These are phyloP conservation scores for Plantago lanceolata DNA, from an alignment of 305 asterid genomes.

Conservation along the genomic window DNA sequence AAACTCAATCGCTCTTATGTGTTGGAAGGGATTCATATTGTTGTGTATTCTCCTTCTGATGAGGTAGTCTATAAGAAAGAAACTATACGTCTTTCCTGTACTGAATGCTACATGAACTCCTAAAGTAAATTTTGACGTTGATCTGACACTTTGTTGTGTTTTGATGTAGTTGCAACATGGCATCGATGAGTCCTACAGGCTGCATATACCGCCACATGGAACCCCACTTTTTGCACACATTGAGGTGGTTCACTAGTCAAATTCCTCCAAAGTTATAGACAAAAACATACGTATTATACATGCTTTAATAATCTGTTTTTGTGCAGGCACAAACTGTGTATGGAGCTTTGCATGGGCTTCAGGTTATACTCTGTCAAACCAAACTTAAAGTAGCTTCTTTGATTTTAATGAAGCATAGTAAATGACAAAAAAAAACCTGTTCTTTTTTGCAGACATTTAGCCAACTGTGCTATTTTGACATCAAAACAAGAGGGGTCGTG, in stretches of 20 bases:
- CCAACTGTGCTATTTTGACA: constrained; percentile 68
- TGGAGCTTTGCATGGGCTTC: constrained; percentile 88
- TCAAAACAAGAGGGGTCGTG: constrained; percentile 49
- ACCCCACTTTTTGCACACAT: constrained; percentile 53
- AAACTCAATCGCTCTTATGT: constrained; percentile 39
- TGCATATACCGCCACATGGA: constrained; percentile 50
- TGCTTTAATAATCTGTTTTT: constrained; percentile 12
- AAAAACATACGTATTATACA: background rate
- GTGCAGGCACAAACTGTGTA: constrained; percentile 85
- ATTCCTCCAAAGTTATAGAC: background rate
- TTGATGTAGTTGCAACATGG: constrained; percentile 75
- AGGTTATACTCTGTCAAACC: constrained; percentile 45
- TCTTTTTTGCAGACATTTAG: constrained; percentile 75
- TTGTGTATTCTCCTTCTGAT: constrained; percentile 54
- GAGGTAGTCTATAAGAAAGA: constrained; percentile 40
- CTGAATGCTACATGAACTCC: background rate
- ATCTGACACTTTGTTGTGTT: constrained; percentile 4
- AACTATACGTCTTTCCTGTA: background rate
- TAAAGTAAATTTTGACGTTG: background rate
- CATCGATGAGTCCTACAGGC: constrained; percentile 66
- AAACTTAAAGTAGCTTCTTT: constrained; percentile 1
- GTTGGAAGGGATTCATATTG: constrained; percentile 66
- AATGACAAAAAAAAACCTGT: constrained; percentile 15
- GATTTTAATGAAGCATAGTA: background rate
- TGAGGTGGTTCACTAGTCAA: constrained; percentile 39